Conservation (phyloP, 495 filamentous ascomycete species). For the Hapsidospora chrysogenum region DNA sequence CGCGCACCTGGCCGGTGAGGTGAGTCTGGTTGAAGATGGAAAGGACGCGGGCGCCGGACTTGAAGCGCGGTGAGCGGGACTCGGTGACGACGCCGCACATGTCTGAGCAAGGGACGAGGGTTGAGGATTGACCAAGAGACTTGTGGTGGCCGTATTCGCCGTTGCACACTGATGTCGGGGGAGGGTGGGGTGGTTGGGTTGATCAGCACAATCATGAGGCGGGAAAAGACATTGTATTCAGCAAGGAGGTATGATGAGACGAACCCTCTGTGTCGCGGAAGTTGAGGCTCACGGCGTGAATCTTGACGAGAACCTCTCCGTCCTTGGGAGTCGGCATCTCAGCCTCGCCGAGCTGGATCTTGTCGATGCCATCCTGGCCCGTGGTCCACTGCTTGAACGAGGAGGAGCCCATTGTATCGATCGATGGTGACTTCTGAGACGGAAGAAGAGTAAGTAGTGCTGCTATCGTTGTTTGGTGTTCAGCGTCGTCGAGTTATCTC, state of each 20-base stretch:
- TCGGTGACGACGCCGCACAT: slow-evolving; percentile 22
- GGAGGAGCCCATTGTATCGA: too few relatives aligned
- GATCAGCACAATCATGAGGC: too few relatives aligned
- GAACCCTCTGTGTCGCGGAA: slow-evolving; percentile 37
- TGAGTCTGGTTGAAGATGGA: slow-evolving; percentile 25
- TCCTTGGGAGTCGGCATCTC: slow-evolving; percentile 21
- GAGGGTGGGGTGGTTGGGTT: too few relatives aligned
- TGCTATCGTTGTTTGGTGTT: too few relatives aligned
- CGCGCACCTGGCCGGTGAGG: slow-evolving; percentile 19
- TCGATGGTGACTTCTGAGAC: too few relatives aligned
- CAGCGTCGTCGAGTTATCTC: too few relatives aligned
- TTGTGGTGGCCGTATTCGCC: slow-evolving; percentile 41
- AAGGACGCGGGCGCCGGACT: slow-evolving; percentile 22
- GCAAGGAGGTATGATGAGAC: background rate
- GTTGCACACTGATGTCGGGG: too few relatives aligned
- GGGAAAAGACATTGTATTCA: too few relatives aligned
- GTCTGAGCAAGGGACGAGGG: slow-evolving; percentile 25
- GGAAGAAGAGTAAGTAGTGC: too few relatives aligned
- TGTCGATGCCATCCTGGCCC: slow-evolving; percentile 25
- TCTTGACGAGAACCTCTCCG: slow-evolving; percentile 40
- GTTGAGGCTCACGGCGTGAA: slow-evolving; percentile 37
- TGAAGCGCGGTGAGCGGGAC: slow-evolving; percentile 6
- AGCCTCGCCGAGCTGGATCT: slow-evolving; percentile 21
- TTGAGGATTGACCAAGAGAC: slow-evolving; percentile 10
- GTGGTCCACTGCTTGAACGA: slow-evolving; percentile 1